Evolutionary conservation across 495 filamentous ascomycete species (phyloP).

Genomic region (Podospora sp.): DNA sequence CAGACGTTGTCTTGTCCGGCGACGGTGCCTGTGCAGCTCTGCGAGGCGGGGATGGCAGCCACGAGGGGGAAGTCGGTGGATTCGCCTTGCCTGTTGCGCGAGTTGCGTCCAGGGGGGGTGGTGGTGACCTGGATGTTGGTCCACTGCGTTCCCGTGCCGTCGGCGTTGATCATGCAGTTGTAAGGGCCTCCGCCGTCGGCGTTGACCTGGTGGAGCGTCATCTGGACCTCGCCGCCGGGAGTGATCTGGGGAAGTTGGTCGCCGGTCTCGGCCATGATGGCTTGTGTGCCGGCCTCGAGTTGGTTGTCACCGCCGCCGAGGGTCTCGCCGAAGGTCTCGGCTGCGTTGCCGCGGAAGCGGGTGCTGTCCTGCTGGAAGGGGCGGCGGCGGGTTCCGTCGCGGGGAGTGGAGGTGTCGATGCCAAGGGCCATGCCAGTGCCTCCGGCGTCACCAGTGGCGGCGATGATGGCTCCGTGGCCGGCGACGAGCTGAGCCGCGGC

Average conservation of each 20-base stretch:
- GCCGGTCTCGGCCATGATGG: slow-evolving; percentile 50
- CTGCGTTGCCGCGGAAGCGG: slow-evolving; percentile 49
- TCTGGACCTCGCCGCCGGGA: slow-evolving; percentile 48
- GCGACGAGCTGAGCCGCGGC: slow-evolving; percentile 41
- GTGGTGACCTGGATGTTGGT: slow-evolving; percentile 41
- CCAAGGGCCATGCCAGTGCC: slow-evolving; percentile 52
- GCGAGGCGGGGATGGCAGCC: slow-evolving; percentile 49
- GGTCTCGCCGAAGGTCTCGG: slow-evolving; percentile 49
- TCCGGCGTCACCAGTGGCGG: slow-evolving; percentile 51
- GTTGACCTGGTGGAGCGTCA: slow-evolving; percentile 59
- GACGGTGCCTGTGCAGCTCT: slow-evolving; percentile 55
- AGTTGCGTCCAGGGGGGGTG: slow-evolving; percentile 41
- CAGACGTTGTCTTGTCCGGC: slow-evolving; percentile 56
- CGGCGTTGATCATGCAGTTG: slow-evolving; percentile 53
- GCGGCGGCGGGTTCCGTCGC: slow-evolving; percentile 52
- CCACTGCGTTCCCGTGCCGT: slow-evolving; percentile 50
- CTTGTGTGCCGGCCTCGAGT: slow-evolving; percentile 49
- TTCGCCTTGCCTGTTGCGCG: slow-evolving; percentile 38
- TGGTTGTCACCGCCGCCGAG: slow-evolving; percentile 48
- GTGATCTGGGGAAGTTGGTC: slow-evolving; percentile 52
- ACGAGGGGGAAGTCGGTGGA: slow-evolving; percentile 48
- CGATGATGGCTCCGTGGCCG: slow-evolving; percentile 53
- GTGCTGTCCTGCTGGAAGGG: slow-evolving; percentile 59
- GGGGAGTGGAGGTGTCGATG: slow-evolving; percentile 53
- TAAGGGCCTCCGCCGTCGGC: slow-evolving; percentile 52